Conservation (phyloP, 129 eudicot species). For the Arctium minus region DNA sequence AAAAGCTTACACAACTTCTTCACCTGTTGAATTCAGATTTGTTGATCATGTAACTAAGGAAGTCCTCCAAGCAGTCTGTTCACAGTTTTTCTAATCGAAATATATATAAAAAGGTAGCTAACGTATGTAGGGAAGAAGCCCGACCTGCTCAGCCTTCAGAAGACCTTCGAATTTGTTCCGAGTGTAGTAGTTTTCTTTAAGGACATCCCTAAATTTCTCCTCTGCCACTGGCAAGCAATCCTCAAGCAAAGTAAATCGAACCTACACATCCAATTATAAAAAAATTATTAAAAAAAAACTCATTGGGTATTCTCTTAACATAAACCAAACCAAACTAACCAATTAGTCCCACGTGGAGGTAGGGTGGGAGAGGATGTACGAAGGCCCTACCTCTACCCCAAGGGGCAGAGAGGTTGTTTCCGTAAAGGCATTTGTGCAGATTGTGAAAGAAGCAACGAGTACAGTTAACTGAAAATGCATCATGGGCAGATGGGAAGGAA, state of each 20-base stretch:
- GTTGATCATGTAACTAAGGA: not conserved
- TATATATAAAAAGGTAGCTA: not conserved
- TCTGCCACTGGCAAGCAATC: conserved; percentile 87
- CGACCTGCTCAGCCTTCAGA: conserved; percentile 67
- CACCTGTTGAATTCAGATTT: conserved; percentile 51
- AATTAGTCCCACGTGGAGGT: not conserved
- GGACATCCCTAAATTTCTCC: conserved; percentile 66
- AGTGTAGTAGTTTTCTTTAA: conserved; percentile 69
- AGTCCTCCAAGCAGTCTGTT: not conserved
- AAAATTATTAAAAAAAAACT: conserved; percentile 6
- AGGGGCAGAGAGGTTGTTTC: too few species aligned
- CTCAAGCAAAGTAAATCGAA: conserved; percentile 65
- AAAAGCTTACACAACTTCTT: conserved; percentile 74
- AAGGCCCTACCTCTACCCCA: not conserved
- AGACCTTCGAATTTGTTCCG: conserved; percentile 66
- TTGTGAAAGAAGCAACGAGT: too few species aligned
- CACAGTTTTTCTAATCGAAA: not conserved
- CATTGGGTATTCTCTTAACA: not conserved
- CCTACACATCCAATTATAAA: conserved; percentile 37
- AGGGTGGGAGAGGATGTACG: not conserved
- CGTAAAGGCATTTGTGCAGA: too few species aligned
- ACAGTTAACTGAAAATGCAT: too few species aligned
- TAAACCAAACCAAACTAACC: not conserved
- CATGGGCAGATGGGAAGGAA: too few species aligned
- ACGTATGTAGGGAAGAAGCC: not conserved